Base-by-base conservation (phyloP, 2,329 filamentous ascomycete species). In the Fusarium sp. region DNA sequence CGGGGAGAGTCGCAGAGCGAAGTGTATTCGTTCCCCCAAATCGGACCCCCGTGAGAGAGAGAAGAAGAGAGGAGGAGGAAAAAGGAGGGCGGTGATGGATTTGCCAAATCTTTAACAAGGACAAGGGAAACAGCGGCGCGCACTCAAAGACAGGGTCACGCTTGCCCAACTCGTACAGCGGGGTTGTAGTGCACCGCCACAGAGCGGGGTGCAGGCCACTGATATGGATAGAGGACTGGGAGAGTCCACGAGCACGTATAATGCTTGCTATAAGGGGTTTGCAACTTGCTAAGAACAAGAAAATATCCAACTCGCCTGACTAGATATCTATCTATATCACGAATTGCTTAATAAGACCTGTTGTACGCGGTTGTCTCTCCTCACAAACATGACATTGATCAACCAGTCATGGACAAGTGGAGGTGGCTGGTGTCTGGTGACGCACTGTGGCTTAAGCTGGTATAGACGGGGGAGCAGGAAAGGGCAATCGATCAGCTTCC, bases 401-500 rank as follows among this genome's bases (percentile, higher is more conserved):
- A 14, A 13, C 37, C 37, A 21, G 11, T 10, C 4, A 19, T 21
- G 21, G 36, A 7, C 32, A 35, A 37, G 66, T 66, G 65, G 67
- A 63, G 62, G 66, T 69, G 60, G 67, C 63, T 66, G n/a, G 29
- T 61, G 32, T 8, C 31, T 14, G 32, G 67, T 69, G 67, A 69
- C 65, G 67, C 67, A 69, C 42, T 69, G 65, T 70, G 67, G 67
- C 67, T 65, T 54, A 52, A 70, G 63, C 65, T 63, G 44, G 42
- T 27, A 6, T 60, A 55, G 37, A 45, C 17, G 27, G 54, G 54
- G 19, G 15, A 7, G 38, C 35, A 15, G 29, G 56, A 25, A 59
- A 27, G 42, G 42, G 49, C 45, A 17, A 45, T 71, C 71, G 66
- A 57, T 61, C 47, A 65, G 70, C 59, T 74, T 74, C 72, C 72